Base-by-base conservation (phyloP, 1,284 basidiomycete species). In the Cystobasidiaceae sp. region DNA sequence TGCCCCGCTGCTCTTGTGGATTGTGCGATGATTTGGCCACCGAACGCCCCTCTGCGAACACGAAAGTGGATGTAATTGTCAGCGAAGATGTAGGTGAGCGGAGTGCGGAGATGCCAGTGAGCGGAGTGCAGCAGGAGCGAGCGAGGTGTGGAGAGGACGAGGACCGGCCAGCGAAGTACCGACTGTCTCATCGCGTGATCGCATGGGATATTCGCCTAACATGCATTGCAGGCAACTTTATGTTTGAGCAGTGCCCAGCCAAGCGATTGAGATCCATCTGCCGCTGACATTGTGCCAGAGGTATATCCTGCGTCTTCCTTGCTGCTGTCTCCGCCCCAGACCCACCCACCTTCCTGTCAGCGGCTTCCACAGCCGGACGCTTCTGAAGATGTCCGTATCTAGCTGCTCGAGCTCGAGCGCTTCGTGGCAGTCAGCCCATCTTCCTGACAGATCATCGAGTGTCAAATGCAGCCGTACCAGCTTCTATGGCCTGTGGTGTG, bases 21-120 rank as follows among this genome's bases (percentile, higher is more conserved):
- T 74, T 93, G 90, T 8, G 87, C 91, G 70, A 94, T 91, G 66
- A 93, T 90, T 71, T 81, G 79, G 3, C 91, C 92, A 60, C 92
- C 91, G 72, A 90, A 93, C 90, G 25, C 90, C 90, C 67, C 90
- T 57, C 2, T 70, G 67, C 27, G 66, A 21, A 17, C 32, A 13
- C 25, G 23, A 32, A 13, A 13, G 59, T 21, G 58, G 55, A 23
- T 67, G 65, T 54, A 63, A 7, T 34, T 25, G n/a, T 55, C 32
- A 3, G 44, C 48, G 34, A 17, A 34, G 4, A 17, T 27, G 51
- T 54, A 9, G 19, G 13, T 54, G 7, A 34, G 34, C 34, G n/a
- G 19, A 4, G n/a, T 54, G 51, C n/a, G n/a, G n/a, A n/a, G n/a
- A n/a, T n/a, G n/a, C n/a, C n/a, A n/a, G n/a, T n/a, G n/a, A n/a